phyloP scores from a whole-genome alignment of 208 protist genomes.

The Trypanosomatidae sp. region DNA sequence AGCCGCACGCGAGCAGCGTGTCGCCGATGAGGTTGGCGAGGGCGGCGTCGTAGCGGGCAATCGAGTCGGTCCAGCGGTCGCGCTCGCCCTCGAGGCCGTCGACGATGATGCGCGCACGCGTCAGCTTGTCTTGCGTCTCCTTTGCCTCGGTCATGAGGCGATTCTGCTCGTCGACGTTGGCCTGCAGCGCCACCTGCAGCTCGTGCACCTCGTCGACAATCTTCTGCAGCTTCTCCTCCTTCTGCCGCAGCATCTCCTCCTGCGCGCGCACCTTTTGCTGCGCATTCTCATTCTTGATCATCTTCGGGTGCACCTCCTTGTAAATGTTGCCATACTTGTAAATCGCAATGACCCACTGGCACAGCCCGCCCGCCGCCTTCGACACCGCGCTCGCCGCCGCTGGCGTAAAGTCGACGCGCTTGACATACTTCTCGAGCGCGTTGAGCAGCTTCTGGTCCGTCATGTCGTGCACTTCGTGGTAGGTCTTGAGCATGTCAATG shows the following conservation, averaged over 20 bases:
- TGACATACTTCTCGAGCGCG: constrained; percentile 93
- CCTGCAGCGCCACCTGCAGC: constrained; percentile 85
- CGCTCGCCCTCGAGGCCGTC: constrained; percentile 94
- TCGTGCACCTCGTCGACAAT: constrained; percentile 89
- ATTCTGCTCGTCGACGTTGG: constrained; percentile 89
- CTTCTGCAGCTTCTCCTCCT: constrained; percentile 88
- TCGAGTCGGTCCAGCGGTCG: constrained; percentile 92
- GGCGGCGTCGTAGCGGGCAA: constrained; percentile 83
- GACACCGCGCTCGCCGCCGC: constrained; percentile 88
- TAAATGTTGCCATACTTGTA: constrained; percentile 94
- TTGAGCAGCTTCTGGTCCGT: constrained; percentile 92
- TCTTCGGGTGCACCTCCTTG: constrained; percentile 96
- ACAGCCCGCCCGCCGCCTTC: constrained; percentile 90
- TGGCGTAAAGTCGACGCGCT: constrained; percentile 88
- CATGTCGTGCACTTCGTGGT: constrained; percentile 94
- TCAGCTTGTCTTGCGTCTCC: constrained; percentile 95
- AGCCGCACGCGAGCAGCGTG: constrained; percentile 93
- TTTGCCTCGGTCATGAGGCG: constrained; percentile 83
- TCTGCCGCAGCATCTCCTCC: constrained; percentile 89
- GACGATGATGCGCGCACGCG: constrained; percentile 94
- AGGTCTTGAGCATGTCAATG: constrained; percentile 91
- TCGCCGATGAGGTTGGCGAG: constrained; percentile 92
- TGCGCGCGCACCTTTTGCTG: constrained; percentile 89
- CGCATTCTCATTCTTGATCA: constrained; percentile 90
- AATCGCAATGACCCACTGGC: constrained; percentile 97